Percentiles rank a stretch among this genome's conserved stretches.
phyloP scores from a whole-genome alignment of 805 yeast genomes.

The Hanseniaspora lindneri region DNA sequence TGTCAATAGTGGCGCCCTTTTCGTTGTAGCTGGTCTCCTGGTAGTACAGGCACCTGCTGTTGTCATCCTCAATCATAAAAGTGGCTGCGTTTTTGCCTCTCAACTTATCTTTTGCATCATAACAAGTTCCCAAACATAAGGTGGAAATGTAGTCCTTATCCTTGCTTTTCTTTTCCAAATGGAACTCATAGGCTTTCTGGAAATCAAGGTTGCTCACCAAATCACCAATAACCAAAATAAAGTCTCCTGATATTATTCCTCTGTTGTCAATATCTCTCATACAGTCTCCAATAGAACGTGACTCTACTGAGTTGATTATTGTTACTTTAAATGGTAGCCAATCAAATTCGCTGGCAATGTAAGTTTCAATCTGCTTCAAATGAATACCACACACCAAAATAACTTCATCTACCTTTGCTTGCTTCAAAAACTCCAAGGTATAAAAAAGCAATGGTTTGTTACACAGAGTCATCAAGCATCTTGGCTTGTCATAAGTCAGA shows the following conservation, averaged over 20 bases:
- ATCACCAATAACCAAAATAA: conserved; percentile 82
- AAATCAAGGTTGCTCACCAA: conserved; percentile 87
- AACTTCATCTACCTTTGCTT: conserved; percentile 69
- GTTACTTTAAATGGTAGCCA: conserved; percentile 72
- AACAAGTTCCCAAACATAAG: conserved; percentile 80
- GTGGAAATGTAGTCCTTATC: conserved; percentile 92
- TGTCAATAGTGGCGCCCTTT: conserved; percentile 40
- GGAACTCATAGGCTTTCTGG: conserved; percentile 57
- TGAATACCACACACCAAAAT: conserved; percentile 82
- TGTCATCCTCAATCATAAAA: conserved; percentile 63
- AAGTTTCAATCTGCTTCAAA: conserved; percentile 74
- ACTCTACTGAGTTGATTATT: conserved; percentile 72
- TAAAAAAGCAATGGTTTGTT: conserved; percentile 90
- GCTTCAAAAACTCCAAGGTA: conserved; percentile 85
- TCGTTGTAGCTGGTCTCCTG: conserved; percentile 49
- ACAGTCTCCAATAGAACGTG: conserved; percentile 90
- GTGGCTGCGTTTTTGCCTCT: conserved; percentile 78
- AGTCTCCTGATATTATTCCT: conserved; percentile 82
- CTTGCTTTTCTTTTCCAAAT: conserved; percentile 51
- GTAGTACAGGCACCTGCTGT: conserved; percentile 70
- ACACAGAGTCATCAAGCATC: conserved; percentile 85
- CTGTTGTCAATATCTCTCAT: conserved; percentile 90
- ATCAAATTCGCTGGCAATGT: conserved; percentile 48
- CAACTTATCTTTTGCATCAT: conserved; percentile 64
- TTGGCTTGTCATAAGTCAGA: conserved; percentile 67